A percentile compares a stretch with the other conserved stretches of the same genome.
Evolutionary conservation across 495 filamentous ascomycete species (phyloP).

Genomic region (Filosporella fistucella): DNA sequence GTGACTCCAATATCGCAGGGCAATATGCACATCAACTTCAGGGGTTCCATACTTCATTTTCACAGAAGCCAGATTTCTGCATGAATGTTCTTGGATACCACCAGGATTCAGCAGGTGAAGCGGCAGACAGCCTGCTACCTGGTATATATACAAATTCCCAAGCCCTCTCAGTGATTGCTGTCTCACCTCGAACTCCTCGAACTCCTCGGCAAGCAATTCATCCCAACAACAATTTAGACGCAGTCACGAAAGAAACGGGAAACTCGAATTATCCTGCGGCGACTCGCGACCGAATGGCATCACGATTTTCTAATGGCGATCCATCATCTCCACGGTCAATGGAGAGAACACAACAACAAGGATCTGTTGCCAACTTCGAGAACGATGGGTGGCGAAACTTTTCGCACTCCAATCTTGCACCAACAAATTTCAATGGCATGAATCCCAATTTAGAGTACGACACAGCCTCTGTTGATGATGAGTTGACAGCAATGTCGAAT

Average conservation of each 20-base stretch:
- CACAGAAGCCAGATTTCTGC: conserved; percentile 8
- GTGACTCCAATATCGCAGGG: too few relatives aligned
- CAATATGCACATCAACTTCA: conserved; percentile 7
- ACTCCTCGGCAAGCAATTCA: too few relatives aligned
- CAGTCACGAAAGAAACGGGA: neutral
- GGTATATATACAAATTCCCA: too few relatives aligned
- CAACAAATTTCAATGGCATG: neutral
- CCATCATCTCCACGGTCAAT: conserved; percentile 4
- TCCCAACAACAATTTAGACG: too few relatives aligned
- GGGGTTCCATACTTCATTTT: conserved; percentile 14
- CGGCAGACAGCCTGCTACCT: too few relatives aligned
- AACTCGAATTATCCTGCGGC: neutral
- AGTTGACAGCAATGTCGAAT: conserved; percentile 6
- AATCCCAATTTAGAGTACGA: neutral
- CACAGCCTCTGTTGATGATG: too few relatives aligned
- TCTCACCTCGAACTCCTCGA: too few relatives aligned
- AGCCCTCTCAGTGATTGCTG: too few relatives aligned
- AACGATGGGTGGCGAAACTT: too few relatives aligned
- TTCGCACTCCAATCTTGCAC: too few relatives aligned
- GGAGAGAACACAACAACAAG: neutral
- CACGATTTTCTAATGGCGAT: conserved; percentile 2
- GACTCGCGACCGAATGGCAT: too few relatives aligned
- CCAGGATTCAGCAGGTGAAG: too few relatives aligned
- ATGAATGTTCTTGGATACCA: conserved; percentile 13
- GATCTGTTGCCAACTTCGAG: conserved; percentile 2